Evolutionary conservation across 768 basidiomycete species (phyloP).

Genomic region (Trametes villosa): DNA sequence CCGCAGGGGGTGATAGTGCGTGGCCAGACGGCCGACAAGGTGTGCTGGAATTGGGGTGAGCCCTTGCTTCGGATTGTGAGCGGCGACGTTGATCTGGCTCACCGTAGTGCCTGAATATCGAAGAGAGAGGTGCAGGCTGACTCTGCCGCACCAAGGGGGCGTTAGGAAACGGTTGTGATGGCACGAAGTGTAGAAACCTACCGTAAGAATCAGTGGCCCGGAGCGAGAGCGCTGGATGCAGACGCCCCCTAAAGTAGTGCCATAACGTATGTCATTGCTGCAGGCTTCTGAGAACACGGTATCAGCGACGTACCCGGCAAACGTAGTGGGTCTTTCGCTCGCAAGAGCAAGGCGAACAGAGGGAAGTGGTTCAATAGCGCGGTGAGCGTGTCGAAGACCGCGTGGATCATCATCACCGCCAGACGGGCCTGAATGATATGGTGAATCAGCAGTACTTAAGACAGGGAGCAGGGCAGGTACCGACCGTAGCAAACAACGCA

Average conservation of each 20-base stretch:
- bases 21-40: slow-evolving; percentile 18
- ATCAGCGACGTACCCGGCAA: slow-evolving; percentile 63
- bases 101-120: slow-evolving; percentile 31
- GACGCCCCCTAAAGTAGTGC: slow-evolving; percentile 6
- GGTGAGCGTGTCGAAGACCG: slow-evolving; percentile 63
- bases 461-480: slow-evolving; percentile 38
- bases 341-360: slow-evolving; percentile 83
- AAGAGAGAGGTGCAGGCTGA: slow-evolving; percentile 24
- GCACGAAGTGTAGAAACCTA: not conserved
- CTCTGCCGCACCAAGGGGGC: slow-evolving; percentile 3
- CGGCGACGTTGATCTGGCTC: not conserved
- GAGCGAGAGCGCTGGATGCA: slow-evolving; percentile 10
- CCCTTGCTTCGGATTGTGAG: not conserved
- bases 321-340: slow-evolving; percentile 81
- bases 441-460: not conserved
- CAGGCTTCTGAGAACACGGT: not conserved
- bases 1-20: slow-evolving; percentile 26
- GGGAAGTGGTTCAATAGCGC: slow-evolving; percentile 93
- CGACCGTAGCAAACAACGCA: slow-evolving; percentile 73
- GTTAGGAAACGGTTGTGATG: not conserved
- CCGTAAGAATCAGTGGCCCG: slow-evolving; percentile 20
- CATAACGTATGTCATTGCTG: not conserved
- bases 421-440: slow-evolving; percentile 52
- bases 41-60: slow-evolving; percentile 8
- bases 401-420: slow-evolving; percentile 60